phyloP scores from a whole-genome alignment of 345 rosid species.

The Eucalyptus leucophloia region DNA sequence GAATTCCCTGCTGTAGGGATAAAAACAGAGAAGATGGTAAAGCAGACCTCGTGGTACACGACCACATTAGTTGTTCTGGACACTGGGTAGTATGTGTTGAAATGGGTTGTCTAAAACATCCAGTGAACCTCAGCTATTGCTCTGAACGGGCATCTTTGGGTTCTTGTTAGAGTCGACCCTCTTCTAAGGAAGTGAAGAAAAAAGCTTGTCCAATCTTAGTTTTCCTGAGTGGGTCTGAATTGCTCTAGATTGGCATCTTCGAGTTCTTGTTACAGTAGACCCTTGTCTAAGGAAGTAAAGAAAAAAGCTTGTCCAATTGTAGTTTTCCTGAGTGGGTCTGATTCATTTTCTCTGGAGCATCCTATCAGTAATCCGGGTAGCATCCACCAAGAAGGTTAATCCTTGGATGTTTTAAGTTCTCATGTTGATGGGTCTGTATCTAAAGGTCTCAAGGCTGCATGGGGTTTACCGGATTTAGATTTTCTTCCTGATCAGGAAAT shows the following conservation, averaged over 20 bases:
- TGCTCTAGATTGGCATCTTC: not conserved
- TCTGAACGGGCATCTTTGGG: not conserved
- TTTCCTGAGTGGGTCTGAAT: not conserved
- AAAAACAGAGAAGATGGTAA: not conserved
- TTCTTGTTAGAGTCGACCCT: not conserved
- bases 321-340: not conserved
- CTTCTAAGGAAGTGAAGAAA: not conserved
- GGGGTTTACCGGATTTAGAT: not conserved
- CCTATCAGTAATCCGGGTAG: not conserved
- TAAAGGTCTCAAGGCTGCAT: not conserved
- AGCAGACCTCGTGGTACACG: not conserved
- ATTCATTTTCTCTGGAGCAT: not conserved
- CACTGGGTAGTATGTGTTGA: not conserved
- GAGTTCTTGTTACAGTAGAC: not conserved
- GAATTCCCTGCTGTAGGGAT: not conserved
- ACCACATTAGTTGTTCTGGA: not conserved
- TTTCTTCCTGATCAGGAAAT: not conserved
- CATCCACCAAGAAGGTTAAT: not conserved
- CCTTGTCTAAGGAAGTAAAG: not conserved
- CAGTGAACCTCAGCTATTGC: not conserved
- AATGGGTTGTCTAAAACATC: not conserved
- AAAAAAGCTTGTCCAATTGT: not conserved
- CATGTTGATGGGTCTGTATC: not conserved
- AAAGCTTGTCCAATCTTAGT: not conserved
- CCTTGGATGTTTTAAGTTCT: not conserved